A percentile compares a stretch with the other conserved stretches of the same genome.
Evolutionary conservation across 352 stramenopile genomes (phyloP).

Genomic region (Phytopythium chamaehyphon): DNA sequence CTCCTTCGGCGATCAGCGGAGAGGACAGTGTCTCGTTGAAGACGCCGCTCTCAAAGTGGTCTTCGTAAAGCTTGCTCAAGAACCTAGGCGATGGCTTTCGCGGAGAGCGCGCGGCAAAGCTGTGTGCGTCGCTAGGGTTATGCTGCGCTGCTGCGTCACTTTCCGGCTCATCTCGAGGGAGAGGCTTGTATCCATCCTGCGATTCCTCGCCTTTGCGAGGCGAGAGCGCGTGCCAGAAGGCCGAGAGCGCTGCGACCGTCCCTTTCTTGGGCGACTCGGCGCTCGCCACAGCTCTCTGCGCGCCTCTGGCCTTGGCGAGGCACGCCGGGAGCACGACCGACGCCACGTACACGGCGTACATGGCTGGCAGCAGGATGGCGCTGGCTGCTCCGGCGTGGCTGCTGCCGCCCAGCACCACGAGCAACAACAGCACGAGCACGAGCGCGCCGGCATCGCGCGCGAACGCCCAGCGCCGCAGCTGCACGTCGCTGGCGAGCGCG

Average conservation of each 20-base stretch:
- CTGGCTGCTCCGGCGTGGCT: constrained; percentile 14
- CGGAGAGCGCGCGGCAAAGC: constrained; percentile 18
- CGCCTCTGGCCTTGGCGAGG: constrained; percentile 24
- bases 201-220: constrained; percentile 15
- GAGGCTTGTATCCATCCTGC: constrained; percentile 35
- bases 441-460: constrained; percentile 56
- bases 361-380: constrained; percentile 40
- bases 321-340: constrained; percentile 56
- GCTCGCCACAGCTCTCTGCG: not conserved
- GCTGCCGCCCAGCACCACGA: constrained; percentile 32
- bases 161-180: constrained; percentile 27
- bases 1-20: constrained; percentile 50
- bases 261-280: not conserved
- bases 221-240: constrained; percentile 74
- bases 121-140: not conserved
- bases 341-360: constrained; percentile 57
- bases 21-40: constrained; percentile 39
- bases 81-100: constrained; percentile 23
- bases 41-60: constrained; percentile 57
- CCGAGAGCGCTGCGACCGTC: constrained; percentile 43
- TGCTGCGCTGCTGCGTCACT: not conserved
- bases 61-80: constrained; percentile 41
- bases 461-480: constrained; percentile 66
- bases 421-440: constrained; percentile 37
- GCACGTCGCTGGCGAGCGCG: constrained; percentile 64